A percentile compares a stretch with the other conserved stretches of the same genome.
Evolutionary conservation across 768 basidiomycete genomes (phyloP).

Genomic region (Lactarius deliciosus): DNA sequence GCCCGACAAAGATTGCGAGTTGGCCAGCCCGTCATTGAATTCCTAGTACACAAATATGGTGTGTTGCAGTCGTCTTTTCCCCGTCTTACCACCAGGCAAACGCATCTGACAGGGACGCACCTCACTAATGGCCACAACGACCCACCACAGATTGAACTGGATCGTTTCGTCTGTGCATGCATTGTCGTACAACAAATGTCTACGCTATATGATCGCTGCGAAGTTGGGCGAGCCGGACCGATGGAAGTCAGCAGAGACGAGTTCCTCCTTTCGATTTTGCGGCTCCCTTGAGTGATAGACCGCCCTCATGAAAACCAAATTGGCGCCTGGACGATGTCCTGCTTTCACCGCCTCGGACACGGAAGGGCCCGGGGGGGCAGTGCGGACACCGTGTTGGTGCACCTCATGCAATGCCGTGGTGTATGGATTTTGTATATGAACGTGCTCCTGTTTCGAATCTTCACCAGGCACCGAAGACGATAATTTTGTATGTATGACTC

Average conservation of each 20-base stretch:
- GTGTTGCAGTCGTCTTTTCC: neutral
- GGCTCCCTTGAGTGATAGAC: neutral
- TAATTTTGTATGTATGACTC: neutral
- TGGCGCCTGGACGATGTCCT: neutral
- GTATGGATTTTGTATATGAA: neutral
- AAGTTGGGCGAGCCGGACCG: neutral
- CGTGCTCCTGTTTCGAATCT: neutral
- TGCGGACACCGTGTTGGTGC: neutral
- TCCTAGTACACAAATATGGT: constrained; percentile 15
- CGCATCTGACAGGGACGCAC: neutral
- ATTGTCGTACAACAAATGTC: constrained; percentile 14
- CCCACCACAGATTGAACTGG: constrained; percentile 7
- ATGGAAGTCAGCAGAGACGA: constrained; percentile 8
- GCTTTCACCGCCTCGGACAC: neutral
- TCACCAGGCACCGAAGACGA: neutral
- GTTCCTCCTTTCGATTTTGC: constrained; percentile 5
- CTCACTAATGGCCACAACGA: neutral
- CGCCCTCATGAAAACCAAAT: too few relatives aligned
- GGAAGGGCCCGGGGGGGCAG: neutral
- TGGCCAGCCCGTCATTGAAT: neutral
- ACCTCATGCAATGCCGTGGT: neutral
- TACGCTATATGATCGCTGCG: constrained; percentile 8
- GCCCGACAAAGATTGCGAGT: neutral
- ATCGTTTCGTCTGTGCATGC: constrained; percentile 19
- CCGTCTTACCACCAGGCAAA: neutral